Evolutionary conservation across 2,329 filamentous ascomycete species (phyloP).

Genomic region (Podosphaera fusca): DNA sequence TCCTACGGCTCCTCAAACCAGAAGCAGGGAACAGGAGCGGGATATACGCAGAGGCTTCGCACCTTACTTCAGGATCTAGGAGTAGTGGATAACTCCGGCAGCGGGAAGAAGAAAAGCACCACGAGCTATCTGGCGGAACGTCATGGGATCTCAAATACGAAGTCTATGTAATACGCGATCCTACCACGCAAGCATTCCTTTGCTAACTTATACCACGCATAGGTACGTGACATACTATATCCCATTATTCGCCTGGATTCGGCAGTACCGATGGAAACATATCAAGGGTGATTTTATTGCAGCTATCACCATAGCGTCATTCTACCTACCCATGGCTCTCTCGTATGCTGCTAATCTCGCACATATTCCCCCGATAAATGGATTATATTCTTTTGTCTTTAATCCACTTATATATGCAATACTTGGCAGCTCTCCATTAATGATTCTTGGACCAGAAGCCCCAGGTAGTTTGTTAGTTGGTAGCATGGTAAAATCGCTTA

Average conservation of each 20-base stretch:
- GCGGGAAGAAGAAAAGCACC: slow-evolving; percentile 36
- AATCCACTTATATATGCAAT: slow-evolving; percentile 80
- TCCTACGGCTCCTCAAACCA: slow-evolving; percentile 2
- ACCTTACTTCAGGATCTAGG: slow-evolving; percentile 9
- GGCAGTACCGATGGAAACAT: slow-evolving; percentile 63
- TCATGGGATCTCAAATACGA: slow-evolving; percentile 50
- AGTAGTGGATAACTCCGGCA: slow-evolving; percentile 6
- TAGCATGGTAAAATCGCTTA: slow-evolving; percentile 57
- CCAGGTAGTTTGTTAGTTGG: slow-evolving; percentile 80
- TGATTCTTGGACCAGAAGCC: slow-evolving; percentile 88
- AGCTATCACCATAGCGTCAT: slow-evolving; percentile 87
- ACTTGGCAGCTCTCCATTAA: slow-evolving; percentile 72
- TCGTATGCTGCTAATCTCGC: slow-evolving; percentile 82
- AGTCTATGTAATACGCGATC: slow-evolving; percentile 39
- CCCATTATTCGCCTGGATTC: slow-evolving; percentile 74
- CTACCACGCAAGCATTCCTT: not conserved
- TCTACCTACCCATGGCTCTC: slow-evolving; percentile 93
- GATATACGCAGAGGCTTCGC: slow-evolving; percentile 6
- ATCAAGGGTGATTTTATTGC: slow-evolving; percentile 70
- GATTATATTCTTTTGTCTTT: slow-evolving; percentile 83
- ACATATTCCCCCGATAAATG: slow-evolving; percentile 81
- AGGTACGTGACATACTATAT: slow-evolving; percentile 89
- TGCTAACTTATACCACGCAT: not conserved
- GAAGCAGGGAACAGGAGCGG: slow-evolving; percentile 5
- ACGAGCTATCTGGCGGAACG: slow-evolving; percentile 48